A percentile compares a stretch with the other conserved stretches of the same genome.
Evolutionary conservation across 202 grass and related monocot species (phyloP).

Genomic region (Elaeis oleifera): DNA sequence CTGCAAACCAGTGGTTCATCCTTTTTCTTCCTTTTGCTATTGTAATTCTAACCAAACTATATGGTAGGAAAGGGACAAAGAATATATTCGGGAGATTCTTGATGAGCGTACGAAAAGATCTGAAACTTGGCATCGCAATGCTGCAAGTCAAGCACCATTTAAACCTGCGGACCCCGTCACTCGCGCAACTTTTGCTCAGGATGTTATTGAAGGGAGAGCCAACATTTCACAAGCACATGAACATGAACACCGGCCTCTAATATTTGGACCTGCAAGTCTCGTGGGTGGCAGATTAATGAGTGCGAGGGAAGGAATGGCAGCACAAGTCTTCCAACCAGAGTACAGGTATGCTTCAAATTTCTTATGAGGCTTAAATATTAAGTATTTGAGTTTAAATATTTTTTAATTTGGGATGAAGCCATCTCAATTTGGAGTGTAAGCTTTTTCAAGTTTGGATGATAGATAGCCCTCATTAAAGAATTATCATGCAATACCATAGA

Average conservation of each 20-base stretch:
- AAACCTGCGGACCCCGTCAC: slow-evolving; percentile 88
- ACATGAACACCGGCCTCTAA: slow-evolving; percentile 80
- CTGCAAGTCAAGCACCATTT: slow-evolving; percentile 42
- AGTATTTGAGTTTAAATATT: no score
- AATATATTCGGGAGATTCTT: slow-evolving; percentile 75
- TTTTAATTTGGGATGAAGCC: no score
- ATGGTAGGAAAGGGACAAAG: slow-evolving; percentile 42
- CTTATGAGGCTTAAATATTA: no score
- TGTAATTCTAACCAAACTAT: not conserved
- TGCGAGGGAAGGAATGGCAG: slow-evolving; percentile 69
- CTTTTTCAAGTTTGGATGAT: no score
- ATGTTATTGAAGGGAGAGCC: slow-evolving; percentile 86
- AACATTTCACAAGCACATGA: slow-evolving; percentile 71
- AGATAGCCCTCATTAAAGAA: no score
- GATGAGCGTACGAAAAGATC: slow-evolving; percentile 55
- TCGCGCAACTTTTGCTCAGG: slow-evolving; percentile 87
- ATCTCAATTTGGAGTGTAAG: no score
- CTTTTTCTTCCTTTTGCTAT: no score
- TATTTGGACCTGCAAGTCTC: slow-evolving; percentile 86
- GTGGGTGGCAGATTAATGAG: slow-evolving; percentile 55
- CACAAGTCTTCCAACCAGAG: slow-evolving; percentile 90
- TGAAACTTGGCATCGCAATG: slow-evolving; percentile 83
- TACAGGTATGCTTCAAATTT: slow-evolving; percentile 43
- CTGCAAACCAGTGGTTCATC: no score
- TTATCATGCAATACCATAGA: no score